These are phyloP conservation scores for Euphorbia peplus DNA, from an alignment of 345 rosid genomes.

Conservation along the genomic window DNA sequence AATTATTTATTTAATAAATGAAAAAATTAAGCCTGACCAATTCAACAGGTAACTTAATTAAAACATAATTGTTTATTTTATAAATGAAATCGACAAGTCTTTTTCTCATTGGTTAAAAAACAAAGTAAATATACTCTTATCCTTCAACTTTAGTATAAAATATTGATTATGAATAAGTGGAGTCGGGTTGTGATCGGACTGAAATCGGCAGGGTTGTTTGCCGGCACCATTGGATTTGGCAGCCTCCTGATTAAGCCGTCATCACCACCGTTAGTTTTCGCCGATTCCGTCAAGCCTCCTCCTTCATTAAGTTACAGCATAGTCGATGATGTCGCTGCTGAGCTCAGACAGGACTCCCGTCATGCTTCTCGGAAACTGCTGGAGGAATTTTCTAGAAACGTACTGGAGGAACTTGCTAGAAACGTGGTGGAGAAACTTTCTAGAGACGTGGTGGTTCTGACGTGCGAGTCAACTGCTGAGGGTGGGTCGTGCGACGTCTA, in stretches of 20 bases:
- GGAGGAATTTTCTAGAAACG: no score
- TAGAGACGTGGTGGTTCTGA: constrained; percentile 57
- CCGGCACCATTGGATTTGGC: constrained; percentile 9
- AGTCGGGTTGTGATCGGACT: constrained; percentile 24
- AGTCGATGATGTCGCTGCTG: constrained; percentile 56
- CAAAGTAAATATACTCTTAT: no score
- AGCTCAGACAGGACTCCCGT: constrained; percentile 48
- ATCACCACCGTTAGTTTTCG: constrained; percentile 23
- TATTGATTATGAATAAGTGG: constrained; percentile 38
- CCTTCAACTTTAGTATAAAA: no score
- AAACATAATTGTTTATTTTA: no score
- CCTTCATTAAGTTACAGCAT: constrained; percentile 67
- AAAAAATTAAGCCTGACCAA: no score
- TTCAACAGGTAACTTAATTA: no score
- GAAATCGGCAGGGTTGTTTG: constrained; percentile 22
- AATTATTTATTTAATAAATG: no score
- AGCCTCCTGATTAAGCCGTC: constrained; percentile 27
- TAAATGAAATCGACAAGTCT: no score
- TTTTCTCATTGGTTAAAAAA: no score
- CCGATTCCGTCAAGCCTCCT: constrained; percentile 57
- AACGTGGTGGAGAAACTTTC: constrained; percentile 69
- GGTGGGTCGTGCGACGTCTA: constrained; percentile 81
- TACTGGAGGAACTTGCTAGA: no score
- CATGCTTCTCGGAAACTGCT: no score
- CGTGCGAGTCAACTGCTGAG: constrained; percentile 68